Percentiles rank a stretch among this genome's conserved stretches.
These are phyloP conservation scores for Mycena galericulata DNA, from an alignment of 768 basidiomycete species.

Conservation along the genomic window DNA sequence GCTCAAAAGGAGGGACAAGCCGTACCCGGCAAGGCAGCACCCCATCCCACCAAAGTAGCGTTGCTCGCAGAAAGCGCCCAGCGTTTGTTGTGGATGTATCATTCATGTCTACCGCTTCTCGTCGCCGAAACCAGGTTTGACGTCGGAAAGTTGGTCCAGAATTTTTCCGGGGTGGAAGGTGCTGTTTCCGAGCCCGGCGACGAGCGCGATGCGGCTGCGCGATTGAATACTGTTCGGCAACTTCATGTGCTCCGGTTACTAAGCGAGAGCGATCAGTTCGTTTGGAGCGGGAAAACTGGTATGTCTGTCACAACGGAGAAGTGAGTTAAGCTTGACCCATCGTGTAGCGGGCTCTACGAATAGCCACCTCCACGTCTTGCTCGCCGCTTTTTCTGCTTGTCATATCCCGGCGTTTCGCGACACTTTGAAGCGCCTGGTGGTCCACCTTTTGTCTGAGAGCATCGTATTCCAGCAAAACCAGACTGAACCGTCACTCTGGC, in stretches of 20 bases:
- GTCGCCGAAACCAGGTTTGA: conserved; percentile 89
- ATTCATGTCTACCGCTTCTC: conserved; percentile 76
- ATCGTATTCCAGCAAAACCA: conserved; percentile 85
- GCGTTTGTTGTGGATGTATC: conserved; percentile 87
- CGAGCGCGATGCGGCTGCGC: conserved; percentile 44
- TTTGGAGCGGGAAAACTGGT: conserved; percentile 83
- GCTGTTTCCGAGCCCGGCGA: conserved; percentile 22
- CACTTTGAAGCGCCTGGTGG: conserved; percentile 65
- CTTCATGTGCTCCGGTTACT: conserved; percentile 83
- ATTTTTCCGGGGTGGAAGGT: conserved; percentile 45
- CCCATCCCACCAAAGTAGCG: conserved; percentile 56
- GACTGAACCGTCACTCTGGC: conserved; percentile 80
- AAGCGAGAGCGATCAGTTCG: conserved; percentile 82
- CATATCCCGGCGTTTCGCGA: conserved; percentile 61
- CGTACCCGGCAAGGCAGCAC: conserved; percentile 35
- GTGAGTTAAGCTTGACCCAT: conserved; percentile 6
- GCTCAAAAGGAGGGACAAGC: conserved; percentile 47
- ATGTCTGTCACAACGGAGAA: conserved; percentile 33
- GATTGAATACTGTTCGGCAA: conserved; percentile 66
- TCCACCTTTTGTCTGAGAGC: conserved; percentile 74
- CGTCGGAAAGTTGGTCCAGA: conserved; percentile 79
- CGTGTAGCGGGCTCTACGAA: conserved; percentile 59
- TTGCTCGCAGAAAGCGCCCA: conserved; percentile 86
- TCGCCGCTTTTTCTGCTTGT: conserved; percentile 69
- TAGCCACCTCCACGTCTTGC: conserved; percentile 79